Evolutionary conservation across 2,329 filamentous ascomycete species (phyloP).

Genomic region (Neonectria coccinea): DNA sequence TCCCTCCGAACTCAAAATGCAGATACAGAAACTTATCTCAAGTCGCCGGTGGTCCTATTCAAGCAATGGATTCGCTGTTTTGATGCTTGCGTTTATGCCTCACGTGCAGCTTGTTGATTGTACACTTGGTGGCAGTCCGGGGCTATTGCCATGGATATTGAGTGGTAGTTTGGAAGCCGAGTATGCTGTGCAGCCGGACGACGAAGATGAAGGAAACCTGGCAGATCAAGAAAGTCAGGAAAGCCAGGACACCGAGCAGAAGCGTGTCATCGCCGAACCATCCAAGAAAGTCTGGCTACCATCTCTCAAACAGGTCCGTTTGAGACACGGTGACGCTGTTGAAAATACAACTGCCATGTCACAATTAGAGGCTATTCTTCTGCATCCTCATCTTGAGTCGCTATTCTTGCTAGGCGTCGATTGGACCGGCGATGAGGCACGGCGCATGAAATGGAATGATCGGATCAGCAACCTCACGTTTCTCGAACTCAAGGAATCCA

Average conservation of each 20-base stretch:
- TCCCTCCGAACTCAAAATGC: not conserved
- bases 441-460: not conserved
- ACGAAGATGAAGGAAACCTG: not conserved
- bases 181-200: not conserved
- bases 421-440: not conserved
- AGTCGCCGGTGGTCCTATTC: not conserved
- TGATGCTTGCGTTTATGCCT: conserved; percentile 14
- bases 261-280: not conserved
- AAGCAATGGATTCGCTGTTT: not conserved
- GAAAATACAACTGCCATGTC: not conserved
- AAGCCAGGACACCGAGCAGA: not conserved
- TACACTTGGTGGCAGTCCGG: not conserved
- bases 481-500: conserved; percentile 5
- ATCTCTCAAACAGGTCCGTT: conserved; percentile 14
- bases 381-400: conserved; percentile 19
- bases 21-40: not conserved
- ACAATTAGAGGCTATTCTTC: conserved; percentile 10
- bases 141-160: not conserved
- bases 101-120: conserved; percentile 10
- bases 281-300: not conserved
- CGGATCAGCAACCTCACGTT: not conserved
- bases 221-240: not conserved
- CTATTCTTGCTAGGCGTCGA: conserved; percentile 2
- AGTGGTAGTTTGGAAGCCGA: not conserved
- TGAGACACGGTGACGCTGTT: rapidly evolving